Conservation (phyloP, 352 stramenopile genomes). For the Pythium utonaiense region DNA sequence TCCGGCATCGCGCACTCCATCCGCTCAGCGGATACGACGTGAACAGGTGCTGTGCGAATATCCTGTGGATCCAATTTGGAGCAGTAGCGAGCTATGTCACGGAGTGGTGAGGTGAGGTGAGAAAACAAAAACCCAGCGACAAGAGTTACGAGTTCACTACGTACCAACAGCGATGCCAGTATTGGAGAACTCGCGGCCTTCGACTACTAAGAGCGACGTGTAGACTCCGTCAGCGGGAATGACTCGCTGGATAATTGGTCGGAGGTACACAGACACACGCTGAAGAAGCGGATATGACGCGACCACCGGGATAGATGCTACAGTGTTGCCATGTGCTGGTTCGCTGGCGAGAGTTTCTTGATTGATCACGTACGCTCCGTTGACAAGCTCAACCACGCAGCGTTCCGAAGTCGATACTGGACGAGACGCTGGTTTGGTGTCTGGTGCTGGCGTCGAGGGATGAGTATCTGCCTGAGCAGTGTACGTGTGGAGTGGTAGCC, state of each 20-base stretch:
- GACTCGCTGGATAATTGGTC: constrained; percentile 40
- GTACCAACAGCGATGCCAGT: constrained; percentile 49
- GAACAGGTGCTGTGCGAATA: constrained; percentile 31
- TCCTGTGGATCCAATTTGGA: constrained; percentile 28
- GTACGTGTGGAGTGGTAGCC: constrained; percentile 13
- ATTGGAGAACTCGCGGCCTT: constrained; percentile 50
- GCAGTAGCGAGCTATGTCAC: constrained; percentile 10
- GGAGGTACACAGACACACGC: constrained; percentile 44
- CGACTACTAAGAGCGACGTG: constrained; percentile 51
- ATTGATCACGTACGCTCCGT: neutral
- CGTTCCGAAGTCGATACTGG: neutral
- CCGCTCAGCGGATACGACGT: constrained; percentile 34
- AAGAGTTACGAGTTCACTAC: no score
- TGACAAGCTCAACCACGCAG: neutral
- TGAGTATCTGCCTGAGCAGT: neutral
- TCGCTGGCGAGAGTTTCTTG: neutral
- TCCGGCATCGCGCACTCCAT: constrained; percentile 65
- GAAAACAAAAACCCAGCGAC: neutral
- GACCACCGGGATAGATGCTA: neutral
- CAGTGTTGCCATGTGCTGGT: neutral
- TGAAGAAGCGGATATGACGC: constrained; percentile 8
- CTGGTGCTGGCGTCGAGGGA: neutral
- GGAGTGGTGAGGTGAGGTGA: neutral
- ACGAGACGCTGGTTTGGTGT: neutral
- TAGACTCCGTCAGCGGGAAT: constrained; percentile 54